Evolutionary conservation across 2,329 filamentous ascomycete genomes (phyloP), one percentile per base, ranked within the genome.

Genomic region (Hypoxylon sp.): DNA sequence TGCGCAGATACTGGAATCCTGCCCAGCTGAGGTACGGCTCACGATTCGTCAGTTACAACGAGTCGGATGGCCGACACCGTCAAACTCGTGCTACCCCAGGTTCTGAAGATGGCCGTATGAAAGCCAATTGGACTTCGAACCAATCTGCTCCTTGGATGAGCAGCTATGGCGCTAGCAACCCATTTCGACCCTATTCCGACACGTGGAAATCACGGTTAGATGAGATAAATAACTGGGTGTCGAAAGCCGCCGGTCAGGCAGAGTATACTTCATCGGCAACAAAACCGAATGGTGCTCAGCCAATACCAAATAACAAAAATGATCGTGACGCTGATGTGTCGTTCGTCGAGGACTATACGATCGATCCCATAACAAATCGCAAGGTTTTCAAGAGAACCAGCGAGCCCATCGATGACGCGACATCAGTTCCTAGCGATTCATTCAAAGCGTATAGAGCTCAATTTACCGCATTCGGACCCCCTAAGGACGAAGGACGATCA

Each of bases 351-450:
- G 72, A 73, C 6, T 77, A 74, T 36, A 65, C 73, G 13, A 83
- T 85, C 31, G 81, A 85, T 48, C 81, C 82, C 2, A 83, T 85
- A 51, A 83, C 81, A 11, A 84, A 84, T 55, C 75, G 80, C 23
- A 81, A 75, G 52, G 72, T 81, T 3, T 51, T 63, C 12, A 73
- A 62, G 51, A 51, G 53, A 43, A 57, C 57, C 1, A 40, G 55
- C n/a, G 48, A 53, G 7, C 42, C 43, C 8, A 4, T 25, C 0
- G 59, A 63, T 4, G 45, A 56, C 6, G 55, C 41, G 7, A 31
- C 21, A 16, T 48, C 71, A n/a, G 63, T 63, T 3, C 63, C 65
- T 7, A 54, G 64, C 26, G 64, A 64, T 16, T 67, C 65, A 1
- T 71, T 68, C 59, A 69, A 68, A 44, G 53, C 64, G 2, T 72